A percentile compares a stretch with the other conserved stretches of the same genome.
Conservation (phyloP, 345 rosid species). For the Erucastrum elatum region DNA sequence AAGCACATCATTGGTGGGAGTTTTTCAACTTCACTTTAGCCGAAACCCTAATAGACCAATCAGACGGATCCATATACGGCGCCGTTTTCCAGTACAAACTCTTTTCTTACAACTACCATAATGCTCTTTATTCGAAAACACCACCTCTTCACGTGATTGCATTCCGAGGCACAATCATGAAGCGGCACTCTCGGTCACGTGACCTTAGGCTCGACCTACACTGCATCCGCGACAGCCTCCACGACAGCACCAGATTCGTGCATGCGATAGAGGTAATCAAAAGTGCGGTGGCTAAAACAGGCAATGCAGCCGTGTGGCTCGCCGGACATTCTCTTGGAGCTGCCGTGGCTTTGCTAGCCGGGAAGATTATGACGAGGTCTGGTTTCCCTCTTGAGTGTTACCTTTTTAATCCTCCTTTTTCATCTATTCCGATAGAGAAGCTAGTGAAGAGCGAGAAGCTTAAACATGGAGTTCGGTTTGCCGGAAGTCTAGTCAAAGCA, state of each 20-base stretch:
- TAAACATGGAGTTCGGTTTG: constrained; percentile 52
- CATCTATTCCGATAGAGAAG: constrained; percentile 56
- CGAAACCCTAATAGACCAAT: constrained; percentile 55
- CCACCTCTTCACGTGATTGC: constrained; percentile 64
- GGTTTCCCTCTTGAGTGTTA: constrained; percentile 51
- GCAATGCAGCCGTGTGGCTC: constrained; percentile 53
- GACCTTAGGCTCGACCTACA: constrained; percentile 56
- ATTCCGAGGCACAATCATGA: constrained; percentile 64
- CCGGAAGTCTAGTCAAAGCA: constrained; percentile 59
- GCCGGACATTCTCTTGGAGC: constrained; percentile 78
- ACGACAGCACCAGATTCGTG: constrained; percentile 53
- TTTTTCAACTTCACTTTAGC: constrained; percentile 53
- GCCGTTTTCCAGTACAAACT: constrained; percentile 52
- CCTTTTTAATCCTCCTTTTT: constrained; percentile 68
- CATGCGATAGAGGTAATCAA: constrained; percentile 54
- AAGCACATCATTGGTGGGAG: constrained; percentile 67
- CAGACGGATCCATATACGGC: constrained; percentile 61
- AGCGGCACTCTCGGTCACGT: constrained; percentile 45
- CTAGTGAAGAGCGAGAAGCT: constrained; percentile 49
- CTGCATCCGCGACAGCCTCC: constrained; percentile 49
- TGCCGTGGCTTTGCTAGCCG: constrained; percentile 65
- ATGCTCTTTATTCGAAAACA: constrained; percentile 21
- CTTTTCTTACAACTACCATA: background rate
- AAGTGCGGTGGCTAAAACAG: constrained; percentile 40
- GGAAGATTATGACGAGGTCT: constrained; percentile 56